phyloP scores from a whole-genome alignment of 2,329 filamentous ascomycete genomes.

The Ceratocystiopsis minuta region DNA sequence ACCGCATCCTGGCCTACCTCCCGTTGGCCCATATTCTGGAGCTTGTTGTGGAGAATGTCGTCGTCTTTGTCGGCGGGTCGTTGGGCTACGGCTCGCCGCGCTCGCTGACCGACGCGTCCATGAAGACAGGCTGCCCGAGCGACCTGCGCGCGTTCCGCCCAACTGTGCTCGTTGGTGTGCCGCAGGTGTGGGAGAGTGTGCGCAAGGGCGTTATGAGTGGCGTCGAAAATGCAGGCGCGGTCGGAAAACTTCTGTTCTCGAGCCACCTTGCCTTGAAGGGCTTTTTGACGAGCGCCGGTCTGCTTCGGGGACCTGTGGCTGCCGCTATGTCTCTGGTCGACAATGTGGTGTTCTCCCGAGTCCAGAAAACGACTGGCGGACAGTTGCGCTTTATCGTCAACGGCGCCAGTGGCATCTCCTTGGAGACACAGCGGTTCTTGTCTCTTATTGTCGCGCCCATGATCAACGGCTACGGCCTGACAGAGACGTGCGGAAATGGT shows the following conservation, averaged over 20 bases:
- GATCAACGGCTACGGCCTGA: slow-evolving; percentile 86
- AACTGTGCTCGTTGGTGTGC: slow-evolving; percentile 82
- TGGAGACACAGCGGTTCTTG: slow-evolving; percentile 76
- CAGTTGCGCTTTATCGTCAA: slow-evolving; percentile 81
- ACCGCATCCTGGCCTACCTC: slow-evolving; percentile 75
- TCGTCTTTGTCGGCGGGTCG: slow-evolving; percentile 73
- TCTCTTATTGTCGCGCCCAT: slow-evolving; percentile 87
- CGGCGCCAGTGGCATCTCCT: slow-evolving; percentile 77
- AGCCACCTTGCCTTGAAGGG: slow-evolving; percentile 40
- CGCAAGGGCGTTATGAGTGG: slow-evolving; percentile 82
- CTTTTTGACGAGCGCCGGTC: slow-evolving; percentile 35
- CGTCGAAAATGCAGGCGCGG: slow-evolving; percentile 50
- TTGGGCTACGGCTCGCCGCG: slow-evolving; percentile 87
- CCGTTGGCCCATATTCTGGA: slow-evolving; percentile 93
- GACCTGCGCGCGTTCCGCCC: slow-evolving; percentile 87
- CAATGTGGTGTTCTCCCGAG: slow-evolving; percentile 71
- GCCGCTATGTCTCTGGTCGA: slow-evolving; percentile 43
- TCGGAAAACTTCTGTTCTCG: slow-evolving; percentile 67
- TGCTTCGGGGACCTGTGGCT: slow-evolving; percentile 35
- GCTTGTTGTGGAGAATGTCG: slow-evolving; percentile 85
- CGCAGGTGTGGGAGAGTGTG: slow-evolving; percentile 92
- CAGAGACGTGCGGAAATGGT: slow-evolving; percentile 77
- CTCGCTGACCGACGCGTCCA: slow-evolving; percentile 70
- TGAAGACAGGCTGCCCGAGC: slow-evolving; percentile 66
- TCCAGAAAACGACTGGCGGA: slow-evolving; percentile 79